Percentiles rank a stretch among this genome's conserved stretches.
Evolutionary conservation across 495 filamentous ascomycete species (phyloP).

Genomic region (Aspergillus diversus): DNA sequence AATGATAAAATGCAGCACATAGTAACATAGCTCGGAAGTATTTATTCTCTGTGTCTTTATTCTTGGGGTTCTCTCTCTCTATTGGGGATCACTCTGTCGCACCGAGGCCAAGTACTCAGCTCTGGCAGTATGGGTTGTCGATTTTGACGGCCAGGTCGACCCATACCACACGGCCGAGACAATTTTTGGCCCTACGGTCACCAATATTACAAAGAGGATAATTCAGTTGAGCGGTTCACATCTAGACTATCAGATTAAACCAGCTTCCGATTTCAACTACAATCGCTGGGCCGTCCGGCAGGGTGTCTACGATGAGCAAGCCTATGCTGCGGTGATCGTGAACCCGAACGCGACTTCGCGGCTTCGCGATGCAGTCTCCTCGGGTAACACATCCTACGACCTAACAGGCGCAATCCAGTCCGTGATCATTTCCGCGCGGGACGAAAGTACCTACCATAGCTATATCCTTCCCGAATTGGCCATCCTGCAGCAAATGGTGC

Average conservation of each 20-base stretch:
- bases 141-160: conserved; percentile 62
- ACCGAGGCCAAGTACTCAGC: conserved; percentile 50
- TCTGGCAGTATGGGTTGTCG: conserved; percentile 62
- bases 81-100: conserved; percentile 61
- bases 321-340: conserved; percentile 67
- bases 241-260: conserved; percentile 55
- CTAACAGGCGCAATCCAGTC: conserved; percentile 63
- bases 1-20: too few species aligned
- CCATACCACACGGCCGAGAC: conserved; percentile 52
- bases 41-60: conserved; percentile 58
- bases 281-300: conserved; percentile 63
- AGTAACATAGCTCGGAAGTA: conserved; percentile 35
- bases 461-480: conserved; percentile 59
- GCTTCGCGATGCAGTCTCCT: conserved; percentile 57
- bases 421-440: conserved; percentile 60
- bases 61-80: conserved; percentile 58
- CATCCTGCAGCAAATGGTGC: conserved; percentile 46
- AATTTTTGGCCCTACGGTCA: conserved; percentile 60
- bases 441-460: conserved; percentile 54
- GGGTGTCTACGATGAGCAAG: conserved; percentile 63
- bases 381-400: conserved; percentile 64
- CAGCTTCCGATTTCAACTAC: conserved; percentile 57
- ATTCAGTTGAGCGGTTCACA: conserved; percentile 33
- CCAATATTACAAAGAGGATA: conserved; percentile 40
- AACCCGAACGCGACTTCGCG: conserved; percentile 67